A percentile compares a stretch with the other conserved stretches of the same genome.
These are phyloP conservation scores for Colletotrichum lentis DNA, from an alignment of 2,329 filamentous ascomycete species.

Conservation along the genomic window DNA sequence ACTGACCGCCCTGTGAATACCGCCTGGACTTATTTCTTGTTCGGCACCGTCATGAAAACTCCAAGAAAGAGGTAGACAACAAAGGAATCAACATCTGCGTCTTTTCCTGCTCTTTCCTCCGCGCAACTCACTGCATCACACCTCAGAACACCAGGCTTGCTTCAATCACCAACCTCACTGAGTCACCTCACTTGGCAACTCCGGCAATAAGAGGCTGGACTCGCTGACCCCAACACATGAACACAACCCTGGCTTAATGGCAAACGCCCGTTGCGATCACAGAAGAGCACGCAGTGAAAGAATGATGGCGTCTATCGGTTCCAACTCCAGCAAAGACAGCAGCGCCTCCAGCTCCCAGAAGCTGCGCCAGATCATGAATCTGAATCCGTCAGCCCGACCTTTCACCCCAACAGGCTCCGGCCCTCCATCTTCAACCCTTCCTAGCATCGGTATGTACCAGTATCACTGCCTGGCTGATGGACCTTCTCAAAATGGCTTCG, in stretches of 20 bases:
- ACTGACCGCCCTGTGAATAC: too few relatives aligned
- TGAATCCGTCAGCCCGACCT: slow-evolving; percentile 9
- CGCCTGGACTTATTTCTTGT: too few relatives aligned
- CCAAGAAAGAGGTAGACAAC: not conserved
- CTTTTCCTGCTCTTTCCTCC: not conserved
- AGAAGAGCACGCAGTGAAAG: not conserved
- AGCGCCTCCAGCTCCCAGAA: not conserved
- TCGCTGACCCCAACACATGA: not conserved
- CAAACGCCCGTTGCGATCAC: not conserved
- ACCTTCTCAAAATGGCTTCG: not conserved
- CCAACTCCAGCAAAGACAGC: not conserved
- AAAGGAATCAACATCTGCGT: too few relatives aligned
- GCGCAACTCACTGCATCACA: not conserved
- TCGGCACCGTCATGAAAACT: too few relatives aligned
- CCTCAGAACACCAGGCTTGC: too few relatives aligned
- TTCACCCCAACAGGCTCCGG: slow-evolving; percentile 2
- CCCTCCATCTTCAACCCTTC: not conserved
- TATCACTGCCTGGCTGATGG: not conserved
- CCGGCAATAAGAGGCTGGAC: not conserved
- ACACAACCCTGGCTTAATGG: not conserved
- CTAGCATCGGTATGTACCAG: not conserved
- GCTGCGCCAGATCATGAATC: not conserved
- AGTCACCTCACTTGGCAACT: not conserved
- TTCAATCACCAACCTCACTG: not conserved
- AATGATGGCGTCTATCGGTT: not conserved